phyloP scores from a whole-genome alignment of 495 filamentous ascomycete species.

The Podospora fimiseda region DNA sequence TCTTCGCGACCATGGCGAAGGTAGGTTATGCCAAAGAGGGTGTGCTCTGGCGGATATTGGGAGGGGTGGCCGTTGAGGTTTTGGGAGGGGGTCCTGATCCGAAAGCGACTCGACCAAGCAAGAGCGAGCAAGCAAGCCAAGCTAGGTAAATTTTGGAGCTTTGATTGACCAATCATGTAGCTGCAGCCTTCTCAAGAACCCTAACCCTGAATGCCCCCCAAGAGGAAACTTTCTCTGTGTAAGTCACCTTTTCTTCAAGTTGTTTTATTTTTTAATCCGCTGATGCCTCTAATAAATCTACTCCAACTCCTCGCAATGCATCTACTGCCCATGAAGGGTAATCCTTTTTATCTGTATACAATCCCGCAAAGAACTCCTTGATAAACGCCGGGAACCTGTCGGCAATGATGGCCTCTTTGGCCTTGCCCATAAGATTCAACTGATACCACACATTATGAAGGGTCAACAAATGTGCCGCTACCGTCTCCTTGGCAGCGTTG shows the following conservation, averaged over 20 bases:
- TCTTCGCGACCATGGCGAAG: constrained; percentile 23
- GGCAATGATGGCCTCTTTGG: constrained; percentile 71
- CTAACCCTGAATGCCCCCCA: constrained; percentile 17
- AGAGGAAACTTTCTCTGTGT: too few species aligned
- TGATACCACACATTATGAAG: constrained; percentile 94
- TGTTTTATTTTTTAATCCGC: not conserved
- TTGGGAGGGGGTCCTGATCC: too few species aligned
- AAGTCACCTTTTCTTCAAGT: not conserved
- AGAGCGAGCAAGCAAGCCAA: too few species aligned
- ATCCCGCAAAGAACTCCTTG: constrained; percentile 63
- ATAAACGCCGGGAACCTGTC: constrained; percentile 77
- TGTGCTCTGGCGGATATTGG: not conserved
- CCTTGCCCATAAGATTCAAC: constrained; percentile 69
- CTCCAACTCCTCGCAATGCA: constrained; percentile 75
- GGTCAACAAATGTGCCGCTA: constrained; percentile 86
- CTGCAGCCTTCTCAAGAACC: constrained; percentile 2
- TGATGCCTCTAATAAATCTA: constrained; percentile 55
- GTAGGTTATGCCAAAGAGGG: constrained; percentile 7
- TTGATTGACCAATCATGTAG: not conserved
- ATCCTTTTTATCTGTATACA: constrained; percentile 60
- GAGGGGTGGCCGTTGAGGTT: constrained; percentile 2
- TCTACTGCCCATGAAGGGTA: constrained; percentile 80
- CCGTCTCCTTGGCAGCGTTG: constrained; percentile 88
- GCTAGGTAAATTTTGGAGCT: not conserved
- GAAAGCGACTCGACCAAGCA: too few species aligned